phyloP scores from a whole-genome alignment of 768 basidiomycete genomes.

The Lanmaoa rubissima region DNA sequence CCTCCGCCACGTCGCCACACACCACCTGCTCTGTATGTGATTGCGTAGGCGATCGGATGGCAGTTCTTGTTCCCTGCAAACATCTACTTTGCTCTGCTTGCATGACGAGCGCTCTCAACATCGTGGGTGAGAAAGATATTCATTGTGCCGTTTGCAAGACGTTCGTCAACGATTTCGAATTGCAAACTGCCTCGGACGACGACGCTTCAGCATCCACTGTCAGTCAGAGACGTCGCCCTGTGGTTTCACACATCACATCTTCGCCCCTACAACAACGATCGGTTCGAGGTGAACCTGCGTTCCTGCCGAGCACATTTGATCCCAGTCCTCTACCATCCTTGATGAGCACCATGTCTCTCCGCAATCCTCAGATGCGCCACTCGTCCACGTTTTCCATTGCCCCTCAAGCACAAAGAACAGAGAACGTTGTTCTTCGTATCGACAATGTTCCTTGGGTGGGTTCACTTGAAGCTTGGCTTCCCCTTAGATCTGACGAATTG shows the following conservation, averaged over 20 bases:
- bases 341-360: constrained; percentile 33
- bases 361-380: constrained; percentile 21
- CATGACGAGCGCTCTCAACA: constrained; percentile 82
- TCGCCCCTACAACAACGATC: constrained; percentile 28
- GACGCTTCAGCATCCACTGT: constrained; percentile 19
- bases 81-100: constrained; percentile 80
- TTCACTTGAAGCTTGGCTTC: constrained; percentile 7
- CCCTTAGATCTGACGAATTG: constrained; percentile 4
- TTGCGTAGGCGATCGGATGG: constrained; percentile 45
- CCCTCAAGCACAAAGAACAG: constrained; percentile 21
- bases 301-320: constrained; percentile 31
- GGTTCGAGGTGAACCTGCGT: constrained; percentile 23
- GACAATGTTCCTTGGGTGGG: constrained; percentile 89
- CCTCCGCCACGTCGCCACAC: constrained; percentile 13
- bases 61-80: constrained; percentile 68
- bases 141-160: constrained; percentile 76
- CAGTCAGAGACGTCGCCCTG: constrained; percentile 11
- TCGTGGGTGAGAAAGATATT: constrained; percentile 88
- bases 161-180: constrained; percentile 67
- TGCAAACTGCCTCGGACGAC: constrained; percentile 36
- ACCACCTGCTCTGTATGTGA: constrained; percentile 65
- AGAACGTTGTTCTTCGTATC: constrained; percentile 69
- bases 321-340: constrained; percentile 28
- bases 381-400: constrained; percentile 10
- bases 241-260: constrained; percentile 13